These are phyloP conservation scores for Trichophyton rubrum DNA, from an alignment of 2,329 filamentous ascomycete species.

Conservation along the genomic window DNA sequence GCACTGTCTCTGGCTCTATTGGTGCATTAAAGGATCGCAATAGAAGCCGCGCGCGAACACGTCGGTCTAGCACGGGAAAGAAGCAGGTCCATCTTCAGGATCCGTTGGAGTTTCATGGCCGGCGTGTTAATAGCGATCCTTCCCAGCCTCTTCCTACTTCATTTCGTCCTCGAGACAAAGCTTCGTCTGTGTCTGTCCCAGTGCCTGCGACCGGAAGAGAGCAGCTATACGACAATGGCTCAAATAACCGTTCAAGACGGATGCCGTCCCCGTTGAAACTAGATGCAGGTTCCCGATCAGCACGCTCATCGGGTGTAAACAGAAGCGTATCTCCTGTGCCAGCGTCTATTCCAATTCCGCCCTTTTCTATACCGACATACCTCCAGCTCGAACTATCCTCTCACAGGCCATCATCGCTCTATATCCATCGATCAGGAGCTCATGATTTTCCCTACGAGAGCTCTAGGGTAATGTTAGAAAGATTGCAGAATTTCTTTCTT, in stretches of 20 bases:
- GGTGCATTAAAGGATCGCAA: constrained; percentile 6
- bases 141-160: constrained; percentile 12
- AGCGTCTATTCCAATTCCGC: constrained; percentile 45
- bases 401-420: constrained; percentile 47
- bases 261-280: not conserved
- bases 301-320: constrained; percentile 1
- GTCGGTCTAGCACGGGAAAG: constrained; percentile 13
- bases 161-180: constrained; percentile 21
- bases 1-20: constrained; percentile 1
- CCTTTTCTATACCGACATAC: constrained; percentile 52
- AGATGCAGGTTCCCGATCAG: not conserved
- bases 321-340: constrained; percentile 36
- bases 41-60: constrained; percentile 5
- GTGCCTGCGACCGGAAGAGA: constrained; percentile 22
- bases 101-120: constrained; percentile 15
- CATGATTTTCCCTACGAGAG: constrained; percentile 74
- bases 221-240: constrained; percentile 22
- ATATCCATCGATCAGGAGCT: constrained; percentile 47
- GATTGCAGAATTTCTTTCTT: constrained; percentile 75
- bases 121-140: constrained; percentile 6
- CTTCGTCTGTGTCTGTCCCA: constrained; percentile 20
- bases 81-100: constrained; percentile 19
- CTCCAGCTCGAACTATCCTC: constrained; percentile 54
- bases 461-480: constrained; percentile 79
- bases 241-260: constrained; percentile 22